Conservation (phyloP, 208 protist genomes). For the Wallacemonas sp. region DNA sequence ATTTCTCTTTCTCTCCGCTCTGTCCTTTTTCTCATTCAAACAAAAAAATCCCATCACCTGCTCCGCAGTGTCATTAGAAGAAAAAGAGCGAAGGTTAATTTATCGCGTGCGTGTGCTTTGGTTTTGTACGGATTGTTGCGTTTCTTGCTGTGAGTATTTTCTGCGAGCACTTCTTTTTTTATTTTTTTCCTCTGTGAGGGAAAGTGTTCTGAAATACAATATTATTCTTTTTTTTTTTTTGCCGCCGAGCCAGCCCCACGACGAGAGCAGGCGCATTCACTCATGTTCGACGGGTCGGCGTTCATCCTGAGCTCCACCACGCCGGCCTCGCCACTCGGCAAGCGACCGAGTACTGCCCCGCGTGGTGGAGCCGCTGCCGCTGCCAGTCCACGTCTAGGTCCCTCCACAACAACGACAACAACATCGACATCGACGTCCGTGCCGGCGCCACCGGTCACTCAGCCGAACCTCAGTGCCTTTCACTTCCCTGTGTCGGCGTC, state of each 20-base stretch:
- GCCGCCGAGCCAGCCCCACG: no score
- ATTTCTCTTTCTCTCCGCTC: no score
- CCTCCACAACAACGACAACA: background rate
- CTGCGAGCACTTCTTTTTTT: no score
- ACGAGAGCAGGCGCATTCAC: no score
- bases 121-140: no score
- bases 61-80: no score
- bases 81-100: no score
- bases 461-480: background rate
- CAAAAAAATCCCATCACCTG: no score
- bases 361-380: background rate
- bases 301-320: background rate
- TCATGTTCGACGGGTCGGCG: conserved; percentile 4
- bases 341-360: background rate
- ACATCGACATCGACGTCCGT: background rate
- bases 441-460: background rate
- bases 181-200: no score
- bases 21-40: no score
- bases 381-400: background rate
- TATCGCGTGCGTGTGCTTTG: no score
- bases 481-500: conserved; percentile 4
- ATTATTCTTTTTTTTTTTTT: conserved; percentile 7
- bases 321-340: background rate
- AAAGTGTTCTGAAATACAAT: conserved; percentile 4
- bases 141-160: no score